These are phyloP conservation scores for Lipomyces yamadae DNA, from an alignment of 805 yeast genomes.

Conservation along the genomic window DNA sequence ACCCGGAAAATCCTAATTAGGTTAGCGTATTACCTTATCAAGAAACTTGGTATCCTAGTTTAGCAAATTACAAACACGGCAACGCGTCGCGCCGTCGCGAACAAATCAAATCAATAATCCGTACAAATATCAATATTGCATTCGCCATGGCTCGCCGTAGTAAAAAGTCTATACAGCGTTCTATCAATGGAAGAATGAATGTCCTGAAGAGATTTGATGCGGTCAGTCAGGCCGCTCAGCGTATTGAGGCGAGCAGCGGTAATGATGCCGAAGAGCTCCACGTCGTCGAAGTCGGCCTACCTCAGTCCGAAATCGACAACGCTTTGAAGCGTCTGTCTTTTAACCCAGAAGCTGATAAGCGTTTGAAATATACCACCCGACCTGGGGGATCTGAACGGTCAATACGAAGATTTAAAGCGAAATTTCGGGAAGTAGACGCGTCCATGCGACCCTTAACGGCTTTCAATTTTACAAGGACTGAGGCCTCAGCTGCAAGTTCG, in stretches of 20 bases:
- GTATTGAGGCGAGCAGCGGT: neutral
- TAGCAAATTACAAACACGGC: no score
- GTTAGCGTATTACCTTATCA: no score
- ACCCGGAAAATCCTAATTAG: no score
- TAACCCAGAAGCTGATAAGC: constrained; percentile 4
- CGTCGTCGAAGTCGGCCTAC: constrained; percentile 2
- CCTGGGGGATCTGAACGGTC: constrained; percentile 9
- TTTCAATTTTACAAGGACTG: neutral
- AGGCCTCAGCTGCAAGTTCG: neutral
- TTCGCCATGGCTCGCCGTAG: neutral
- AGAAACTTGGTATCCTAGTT: no score
- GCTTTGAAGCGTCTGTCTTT: constrained; percentile 1
- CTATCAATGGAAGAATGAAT: constrained; percentile 5
- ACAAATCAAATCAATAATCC: no score
- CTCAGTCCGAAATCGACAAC: constrained; percentile 4
- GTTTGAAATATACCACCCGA: neutral
- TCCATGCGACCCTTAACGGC: neutral
- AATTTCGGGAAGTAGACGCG: neutral
- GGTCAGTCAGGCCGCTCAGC: neutral
- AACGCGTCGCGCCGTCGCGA: no score
- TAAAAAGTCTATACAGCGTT: neutral
- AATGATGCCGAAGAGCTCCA: constrained; percentile 5
- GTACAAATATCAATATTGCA: neutral
- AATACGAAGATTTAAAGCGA: neutral
- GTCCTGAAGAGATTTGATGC: neutral